Conservation (phyloP, 176 grass and related monocot species). For the Otatea glauca region DNA sequence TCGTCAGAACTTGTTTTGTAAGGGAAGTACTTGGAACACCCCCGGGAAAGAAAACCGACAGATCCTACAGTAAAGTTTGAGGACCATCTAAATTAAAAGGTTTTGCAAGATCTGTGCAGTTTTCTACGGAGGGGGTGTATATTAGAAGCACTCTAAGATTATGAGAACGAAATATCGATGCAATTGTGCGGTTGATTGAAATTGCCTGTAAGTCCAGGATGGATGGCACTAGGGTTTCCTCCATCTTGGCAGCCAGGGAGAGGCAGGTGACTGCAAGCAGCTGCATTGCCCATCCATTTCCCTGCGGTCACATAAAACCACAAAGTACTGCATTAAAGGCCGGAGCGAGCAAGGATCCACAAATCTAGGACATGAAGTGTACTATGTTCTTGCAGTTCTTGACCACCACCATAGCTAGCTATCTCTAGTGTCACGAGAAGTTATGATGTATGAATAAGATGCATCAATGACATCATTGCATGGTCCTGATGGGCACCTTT, state of each 20-base stretch:
- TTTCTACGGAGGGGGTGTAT: background rate
- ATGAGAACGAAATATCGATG: background rate
- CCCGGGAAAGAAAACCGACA: background rate
- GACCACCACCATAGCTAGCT: background rate
- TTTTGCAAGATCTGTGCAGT: background rate
- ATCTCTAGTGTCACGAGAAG: background rate
- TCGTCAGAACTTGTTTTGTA: background rate
- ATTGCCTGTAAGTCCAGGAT: conserved; percentile 49
- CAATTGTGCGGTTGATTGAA: background rate
- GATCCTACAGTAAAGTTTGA: background rate
- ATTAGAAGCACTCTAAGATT: background rate
- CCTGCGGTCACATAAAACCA: conserved; percentile 40
- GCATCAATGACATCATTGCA: conserved; percentile 15
- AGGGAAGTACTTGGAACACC: background rate
- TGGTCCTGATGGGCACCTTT: conserved; percentile 20
- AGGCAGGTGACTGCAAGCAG: conserved; percentile 52
- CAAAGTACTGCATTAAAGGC: conserved; percentile 24
- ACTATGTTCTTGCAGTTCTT: background rate
- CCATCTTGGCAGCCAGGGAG: conserved; percentile 56
- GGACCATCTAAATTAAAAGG: background rate
- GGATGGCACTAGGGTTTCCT: conserved; percentile 47
- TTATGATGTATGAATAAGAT: conserved; percentile 12
- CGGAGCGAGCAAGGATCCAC: background rate
- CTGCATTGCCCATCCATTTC: conserved; percentile 51
- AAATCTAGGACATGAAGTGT: conserved; percentile 1